Evolutionary conservation across 2,329 filamentous ascomycete genomes (phyloP).

Genomic region (Pseudogymnoascus destructans): DNA sequence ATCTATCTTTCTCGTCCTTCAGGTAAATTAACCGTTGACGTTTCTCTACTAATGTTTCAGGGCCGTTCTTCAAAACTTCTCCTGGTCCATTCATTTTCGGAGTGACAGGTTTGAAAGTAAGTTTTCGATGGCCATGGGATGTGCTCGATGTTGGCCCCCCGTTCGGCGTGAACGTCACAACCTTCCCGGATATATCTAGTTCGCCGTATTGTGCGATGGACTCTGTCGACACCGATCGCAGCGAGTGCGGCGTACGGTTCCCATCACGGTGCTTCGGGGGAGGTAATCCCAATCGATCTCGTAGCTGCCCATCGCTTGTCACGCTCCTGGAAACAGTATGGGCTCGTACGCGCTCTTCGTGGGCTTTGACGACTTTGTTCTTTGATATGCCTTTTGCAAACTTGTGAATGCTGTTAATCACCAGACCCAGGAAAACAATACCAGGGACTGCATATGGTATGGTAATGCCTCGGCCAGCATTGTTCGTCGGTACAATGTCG

Average conservation of each 20-base stretch:
- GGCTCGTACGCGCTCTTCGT: constrained; percentile 40
- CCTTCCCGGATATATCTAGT: constrained; percentile 26
- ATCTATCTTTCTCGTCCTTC: constrained; percentile 44
- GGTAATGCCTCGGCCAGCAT: constrained; percentile 43
- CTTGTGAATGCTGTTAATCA: constrained; percentile 50
- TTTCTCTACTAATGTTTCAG: constrained; percentile 2
- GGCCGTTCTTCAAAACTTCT: background rate
- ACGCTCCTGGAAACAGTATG: constrained; percentile 41
- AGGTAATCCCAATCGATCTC: constrained; percentile 28
- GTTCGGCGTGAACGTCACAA: constrained; percentile 18
- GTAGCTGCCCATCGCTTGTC: constrained; percentile 37
- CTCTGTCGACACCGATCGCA: constrained; percentile 9
- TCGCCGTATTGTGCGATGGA: constrained; percentile 23
- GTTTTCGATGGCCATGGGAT: background rate
- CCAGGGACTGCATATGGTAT: constrained; percentile 57
- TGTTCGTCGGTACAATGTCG: constrained; percentile 42
- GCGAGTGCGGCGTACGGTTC: constrained; percentile 13
- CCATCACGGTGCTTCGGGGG: constrained; percentile 14
- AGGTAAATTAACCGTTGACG: constrained; percentile 38
- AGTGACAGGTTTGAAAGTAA: background rate
- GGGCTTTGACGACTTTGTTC: constrained; percentile 48
- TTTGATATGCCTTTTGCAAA: constrained; percentile 46
- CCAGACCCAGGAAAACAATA: constrained; percentile 55
- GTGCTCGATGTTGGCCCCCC: background rate
- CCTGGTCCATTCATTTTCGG: background rate